Evolutionary conservation across 129 eudicot species (phyloP).

Genomic region (Oenanthe sinensis): DNA sequence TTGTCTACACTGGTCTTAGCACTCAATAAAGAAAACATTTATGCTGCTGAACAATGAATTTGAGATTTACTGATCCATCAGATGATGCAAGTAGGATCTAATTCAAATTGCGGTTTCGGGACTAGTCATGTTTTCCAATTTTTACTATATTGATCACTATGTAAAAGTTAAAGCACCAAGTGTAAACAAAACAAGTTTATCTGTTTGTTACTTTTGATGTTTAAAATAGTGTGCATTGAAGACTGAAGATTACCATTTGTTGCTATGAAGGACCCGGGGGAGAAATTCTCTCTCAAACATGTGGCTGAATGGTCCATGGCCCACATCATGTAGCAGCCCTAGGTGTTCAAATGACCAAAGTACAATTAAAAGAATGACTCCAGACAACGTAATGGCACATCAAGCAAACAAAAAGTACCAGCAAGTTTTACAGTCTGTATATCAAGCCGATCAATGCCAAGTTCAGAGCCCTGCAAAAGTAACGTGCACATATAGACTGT

Average conservation of each 20-base stretch:
- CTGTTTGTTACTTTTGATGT: background rate
- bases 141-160: background rate
- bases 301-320: slow-evolving; percentile 98
- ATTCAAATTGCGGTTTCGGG: background rate
- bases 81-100: background rate
- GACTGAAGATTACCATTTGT: slow-evolving; percentile 41
- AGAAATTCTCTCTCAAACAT: slow-evolving; percentile 84
- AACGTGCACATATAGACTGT: slow-evolving; percentile 6
- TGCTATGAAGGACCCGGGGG: slow-evolving; percentile 47
- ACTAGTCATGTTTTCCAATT: background rate
- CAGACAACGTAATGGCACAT: slow-evolving; percentile 1
- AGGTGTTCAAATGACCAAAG: background rate
- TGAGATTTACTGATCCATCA: background rate
- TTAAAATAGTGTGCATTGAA: background rate
- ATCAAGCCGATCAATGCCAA: slow-evolving; percentile 57
- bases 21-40: background rate
- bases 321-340: slow-evolving; percentile 93
- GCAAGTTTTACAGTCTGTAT: slow-evolving; percentile 79
- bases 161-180: background rate
- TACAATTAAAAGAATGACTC: slow-evolving; percentile 5
- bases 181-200: background rate
- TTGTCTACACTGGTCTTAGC: background rate
- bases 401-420: slow-evolving; percentile 35
- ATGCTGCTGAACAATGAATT: background rate
- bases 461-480: slow-evolving; percentile 63